These are phyloP conservation scores for Scheffersomyces illinoinensis DNA, from an alignment of 1,139 yeast genomes.

Conservation along the genomic window DNA sequence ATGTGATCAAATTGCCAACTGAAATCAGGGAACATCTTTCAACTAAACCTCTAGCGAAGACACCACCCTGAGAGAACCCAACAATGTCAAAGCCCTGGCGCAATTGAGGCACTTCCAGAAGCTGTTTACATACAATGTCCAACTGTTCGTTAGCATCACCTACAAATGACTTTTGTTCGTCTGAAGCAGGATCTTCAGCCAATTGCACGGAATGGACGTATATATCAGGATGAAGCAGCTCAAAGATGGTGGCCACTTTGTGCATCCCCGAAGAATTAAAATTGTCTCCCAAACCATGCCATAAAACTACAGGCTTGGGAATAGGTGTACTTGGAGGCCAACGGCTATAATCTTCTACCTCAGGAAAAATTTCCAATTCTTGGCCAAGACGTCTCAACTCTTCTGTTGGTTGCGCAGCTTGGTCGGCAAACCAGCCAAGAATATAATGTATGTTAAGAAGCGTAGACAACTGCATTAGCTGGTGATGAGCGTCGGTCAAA, in stretches of 20 bases:
- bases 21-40: constrained; percentile 55
- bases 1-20: constrained; percentile 60
- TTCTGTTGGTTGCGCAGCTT: background rate
- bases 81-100: constrained; percentile 65
- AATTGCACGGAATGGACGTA: constrained; percentile 55
- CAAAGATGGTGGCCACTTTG: constrained; percentile 44
- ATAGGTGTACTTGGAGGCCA: background rate
- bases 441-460: background rate
- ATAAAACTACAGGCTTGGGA: constrained; percentile 59
- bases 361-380: background rate
- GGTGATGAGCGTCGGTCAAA: background rate
- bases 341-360: background rate
- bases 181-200: constrained; percentile 50
- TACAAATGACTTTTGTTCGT: constrained; percentile 54
- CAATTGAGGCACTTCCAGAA: constrained; percentile 42
- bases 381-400: background rate
- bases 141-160: constrained; percentile 56
- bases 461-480: background rate
- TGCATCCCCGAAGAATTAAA: constrained; percentile 64
- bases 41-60: constrained; percentile 64
- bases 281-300: constrained; percentile 87
- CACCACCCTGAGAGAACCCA: constrained; percentile 85
- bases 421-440: background rate
- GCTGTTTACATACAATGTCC: constrained; percentile 40
- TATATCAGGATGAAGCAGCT: constrained; percentile 49